These are phyloP conservation scores for Colletotrichum spaethianum DNA, from an alignment of 2,329 filamentous ascomycete species.

Conservation along the genomic window DNA sequence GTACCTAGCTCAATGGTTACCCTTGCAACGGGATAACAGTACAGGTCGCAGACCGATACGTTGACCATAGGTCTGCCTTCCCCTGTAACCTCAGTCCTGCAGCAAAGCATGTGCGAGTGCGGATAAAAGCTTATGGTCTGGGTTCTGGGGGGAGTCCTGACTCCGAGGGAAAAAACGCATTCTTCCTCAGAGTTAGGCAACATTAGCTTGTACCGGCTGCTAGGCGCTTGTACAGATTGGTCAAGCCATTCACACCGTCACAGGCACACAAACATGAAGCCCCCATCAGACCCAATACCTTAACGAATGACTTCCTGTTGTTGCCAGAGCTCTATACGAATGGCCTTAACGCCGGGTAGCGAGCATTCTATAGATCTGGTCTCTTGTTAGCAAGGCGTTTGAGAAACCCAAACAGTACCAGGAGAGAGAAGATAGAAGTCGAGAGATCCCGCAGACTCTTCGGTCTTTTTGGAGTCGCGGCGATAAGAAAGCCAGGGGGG, in stretches of 20 bases:
- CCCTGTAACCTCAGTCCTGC: neutral
- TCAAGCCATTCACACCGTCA: neutral
- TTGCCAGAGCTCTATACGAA: neutral
- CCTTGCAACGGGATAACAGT: slow-evolving; percentile 25
- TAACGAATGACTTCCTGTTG: neutral
- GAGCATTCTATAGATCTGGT: neutral
- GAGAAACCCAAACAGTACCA: neutral
- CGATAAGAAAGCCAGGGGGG: slow-evolving; percentile 20
- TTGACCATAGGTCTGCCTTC: neutral
- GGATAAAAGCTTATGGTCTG: neutral
- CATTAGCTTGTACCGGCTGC: neutral
- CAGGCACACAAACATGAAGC: neutral
- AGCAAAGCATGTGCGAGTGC: neutral
- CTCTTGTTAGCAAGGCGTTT: neutral
- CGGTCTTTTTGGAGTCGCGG: slow-evolving; percentile 5
- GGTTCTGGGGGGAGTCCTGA: neutral
- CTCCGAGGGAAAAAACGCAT: neutral
- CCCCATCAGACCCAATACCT: too few species aligned
- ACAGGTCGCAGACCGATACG: neutral
- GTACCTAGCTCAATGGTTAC: slow-evolving; percentile 3
- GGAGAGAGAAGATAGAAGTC: neutral
- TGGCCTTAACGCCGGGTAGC: neutral
- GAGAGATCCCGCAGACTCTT: slow-evolving; percentile 24
- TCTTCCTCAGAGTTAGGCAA: neutral
- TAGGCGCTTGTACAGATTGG: neutral